Base-by-base conservation (phyloP, 2,329 filamentous ascomycete species). In the Penicillium sp. region DNA sequence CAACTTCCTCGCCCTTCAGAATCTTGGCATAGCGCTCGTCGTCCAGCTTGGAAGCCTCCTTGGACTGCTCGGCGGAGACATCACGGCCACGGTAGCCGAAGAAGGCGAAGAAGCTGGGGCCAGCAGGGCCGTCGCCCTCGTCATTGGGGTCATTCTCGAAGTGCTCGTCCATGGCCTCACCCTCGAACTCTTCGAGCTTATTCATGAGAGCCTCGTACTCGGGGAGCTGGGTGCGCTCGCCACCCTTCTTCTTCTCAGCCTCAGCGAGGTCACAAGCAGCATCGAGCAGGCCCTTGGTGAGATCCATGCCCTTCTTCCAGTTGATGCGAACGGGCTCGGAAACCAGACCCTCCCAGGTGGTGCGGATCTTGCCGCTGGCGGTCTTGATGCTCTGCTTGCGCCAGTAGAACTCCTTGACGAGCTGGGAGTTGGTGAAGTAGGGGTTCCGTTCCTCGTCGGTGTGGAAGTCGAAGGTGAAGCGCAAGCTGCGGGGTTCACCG, bases 381-480 rank as follows among this genome's bases (percentile, higher is more conserved):
- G 59, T 64, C 47, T 77, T 79, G 50, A 79, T 51, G 38, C 68
- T 52, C 48, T 69, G 75, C 66, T 79, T 78, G 56, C 90, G 83
- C 77, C 85, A 89, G 80, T 85, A 91, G 72, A 97, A 95, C 65
- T 86, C 87, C 83, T 97, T 97, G 73, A 91, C 86, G 40, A 97
- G 72, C 44, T 83, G 79, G 44, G 73, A 77, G 72, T 95, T 78
- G 65, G 84, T 78, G 61, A 97, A 95, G 74, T 84, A 84, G 40
- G 89, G 82, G 71, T 97, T 97, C 53, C 83, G 78, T 24, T 69
- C 66, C 35, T 37, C 35, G 40, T 59, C 60, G 24, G 58, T 60
- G 49, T 71, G 72, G 70, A 95, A 95, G 61, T 87, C 83, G 63
- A 93, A 89, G 52, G 74, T 82, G 74, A 95, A 80, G 50, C 78